Percentiles rank a stretch among this genome's conserved stretches.
Evolutionary conservation across 2,329 filamentous ascomycete genomes (phyloP).

Genomic region (Acephala macrosclerotiorum): DNA sequence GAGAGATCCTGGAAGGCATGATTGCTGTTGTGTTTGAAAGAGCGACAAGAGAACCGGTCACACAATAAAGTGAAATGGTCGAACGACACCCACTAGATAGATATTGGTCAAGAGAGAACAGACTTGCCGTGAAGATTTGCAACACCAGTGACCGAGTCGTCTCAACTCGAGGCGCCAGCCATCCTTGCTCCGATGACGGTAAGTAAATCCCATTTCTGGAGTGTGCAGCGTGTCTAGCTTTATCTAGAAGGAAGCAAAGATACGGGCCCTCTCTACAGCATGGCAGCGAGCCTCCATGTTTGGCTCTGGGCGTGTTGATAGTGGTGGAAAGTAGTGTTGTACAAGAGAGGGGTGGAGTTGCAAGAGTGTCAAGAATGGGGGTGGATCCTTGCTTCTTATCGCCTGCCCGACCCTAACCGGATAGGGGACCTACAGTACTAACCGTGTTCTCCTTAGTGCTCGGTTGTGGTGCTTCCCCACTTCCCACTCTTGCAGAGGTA

Average conservation of each 20-base stretch:
- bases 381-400: constrained; percentile 9
- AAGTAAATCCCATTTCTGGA: constrained; percentile 13
- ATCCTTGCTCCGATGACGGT: constrained; percentile 6
- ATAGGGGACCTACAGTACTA: background rate
- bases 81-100: constrained; percentile 1
- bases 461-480: background rate
- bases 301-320: background rate
- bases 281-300: constrained; percentile 6
- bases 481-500: constrained; percentile 1
- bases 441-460: background rate
- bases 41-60: constrained; percentile 3
- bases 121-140: constrained; percentile 1
- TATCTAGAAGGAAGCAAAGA: constrained; percentile 6
- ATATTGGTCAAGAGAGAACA: background rate
- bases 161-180: background rate
- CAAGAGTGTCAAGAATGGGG: constrained; percentile 12
- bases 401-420: background rate
- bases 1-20: constrained; percentile 32
- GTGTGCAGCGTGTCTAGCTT: constrained; percentile 1
- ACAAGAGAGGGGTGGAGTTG: background rate
- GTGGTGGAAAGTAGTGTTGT: background rate
- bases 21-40: constrained; percentile 1
- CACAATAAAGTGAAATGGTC: background rate
- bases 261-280: background rate
- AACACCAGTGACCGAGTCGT: background rate